Base-by-base conservation (phyloP, 2,329 filamentous ascomycete genomes). In the Aspergillus niger region DNA sequence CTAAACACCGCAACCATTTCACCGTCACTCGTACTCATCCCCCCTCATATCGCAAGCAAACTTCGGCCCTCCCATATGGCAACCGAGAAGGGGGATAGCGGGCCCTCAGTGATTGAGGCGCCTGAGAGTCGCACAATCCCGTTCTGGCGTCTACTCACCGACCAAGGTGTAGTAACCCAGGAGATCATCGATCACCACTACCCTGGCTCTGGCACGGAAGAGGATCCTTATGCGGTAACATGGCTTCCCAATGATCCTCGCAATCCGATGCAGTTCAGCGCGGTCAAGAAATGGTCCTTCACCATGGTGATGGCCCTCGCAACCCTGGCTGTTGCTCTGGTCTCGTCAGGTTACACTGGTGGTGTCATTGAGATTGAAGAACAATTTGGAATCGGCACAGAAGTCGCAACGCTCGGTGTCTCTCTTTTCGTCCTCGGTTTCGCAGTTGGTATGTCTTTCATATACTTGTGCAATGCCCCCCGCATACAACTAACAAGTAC, bases 381-480 rank as follows among this genome's bases (percentile, higher is more conserved):
- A 17, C 59, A 75, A 20, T 81, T 81, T 52, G 49, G 70, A 1
- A 64, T 75, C 30, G 69, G 72, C 11, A 67, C 66, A 1, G 77
- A 80, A 65, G 72, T 77, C 17, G 74, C 72, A 4, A 79, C 74
- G 0, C 69, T 80, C 7, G 79, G 78, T 43, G 72, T 81, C 15
- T 80, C 79, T 8, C 72, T 82, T 10, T 81, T 80, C 61, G 75
- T 81, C 7, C 60, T 81, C 15, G 80, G 80, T 15, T 81, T 81
- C 60, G 79, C 79, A 10, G 71, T 81, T 53, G 77, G 66, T 68
- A 65, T 52, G 62, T 60, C 8, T 51, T 17, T 5, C 38, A 39
- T 17, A 24, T 28, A 24, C 3, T n/a, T 43, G 41, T 11, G 8
- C 17, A n/a, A 20, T 20, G 41, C 17, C 32, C 11, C 7, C n/a